phyloP scores from a whole-genome alignment of 2,329 filamentous ascomycete species.

The Penicillium sp. region DNA sequence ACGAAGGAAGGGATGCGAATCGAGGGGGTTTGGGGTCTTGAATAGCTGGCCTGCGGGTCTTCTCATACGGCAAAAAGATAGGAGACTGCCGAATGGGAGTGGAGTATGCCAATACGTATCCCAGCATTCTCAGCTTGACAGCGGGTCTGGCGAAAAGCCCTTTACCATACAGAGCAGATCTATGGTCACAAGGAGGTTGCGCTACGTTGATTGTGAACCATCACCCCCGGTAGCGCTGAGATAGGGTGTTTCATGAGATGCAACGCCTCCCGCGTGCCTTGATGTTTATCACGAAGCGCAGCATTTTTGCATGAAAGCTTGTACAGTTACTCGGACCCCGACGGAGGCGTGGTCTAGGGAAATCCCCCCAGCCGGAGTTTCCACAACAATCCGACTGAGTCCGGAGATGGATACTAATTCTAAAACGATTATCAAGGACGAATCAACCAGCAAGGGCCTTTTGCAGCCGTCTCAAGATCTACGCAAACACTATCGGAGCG shows the following conservation, averaged over 20 bases:
- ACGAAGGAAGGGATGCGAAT: conserved; percentile 7
- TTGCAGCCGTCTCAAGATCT: not conserved
- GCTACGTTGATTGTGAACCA: not conserved
- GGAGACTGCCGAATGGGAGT: conserved; percentile 9
- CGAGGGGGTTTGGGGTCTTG: conserved; percentile 14
- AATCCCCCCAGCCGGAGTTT: not conserved
- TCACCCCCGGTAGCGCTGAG: not conserved
- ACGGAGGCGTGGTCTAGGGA: not conserved
- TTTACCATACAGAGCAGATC: conserved; percentile 4
- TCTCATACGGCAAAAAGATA: conserved; percentile 8
- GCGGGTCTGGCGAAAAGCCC: not conserved
- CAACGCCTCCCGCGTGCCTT: not conserved
- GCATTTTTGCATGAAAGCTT: not conserved
- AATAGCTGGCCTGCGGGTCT: conserved; percentile 8
- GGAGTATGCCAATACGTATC: conserved; percentile 8
- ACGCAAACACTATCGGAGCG: conserved; percentile 6
- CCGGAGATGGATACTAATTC: not conserved
- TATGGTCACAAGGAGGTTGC: conserved; percentile 5
- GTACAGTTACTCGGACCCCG: not conserved
- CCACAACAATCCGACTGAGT: not conserved
- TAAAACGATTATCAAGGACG: not conserved
- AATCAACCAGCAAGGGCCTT: not conserved
- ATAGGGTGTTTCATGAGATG: conserved; percentile 5
- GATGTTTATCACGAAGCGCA: not conserved
- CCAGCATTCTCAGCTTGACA: conserved; percentile 6